phyloP scores from a whole-genome alignment of 2,329 filamentous ascomycete species.

The Leptosphaerulina australis region DNA sequence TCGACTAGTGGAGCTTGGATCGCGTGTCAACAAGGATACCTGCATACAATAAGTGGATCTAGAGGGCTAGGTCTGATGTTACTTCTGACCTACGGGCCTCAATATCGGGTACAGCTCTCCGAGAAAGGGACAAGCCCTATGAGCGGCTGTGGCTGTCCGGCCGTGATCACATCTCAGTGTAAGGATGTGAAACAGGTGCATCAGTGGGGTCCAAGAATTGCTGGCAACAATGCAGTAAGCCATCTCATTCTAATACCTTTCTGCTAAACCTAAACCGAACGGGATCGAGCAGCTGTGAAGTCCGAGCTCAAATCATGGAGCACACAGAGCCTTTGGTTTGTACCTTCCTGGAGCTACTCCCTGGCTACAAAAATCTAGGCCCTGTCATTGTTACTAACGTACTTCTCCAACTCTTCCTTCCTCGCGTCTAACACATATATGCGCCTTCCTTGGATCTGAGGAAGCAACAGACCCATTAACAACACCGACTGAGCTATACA shows the following conservation, averaged over 20 bases:
- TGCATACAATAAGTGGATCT: slow-evolving; percentile 30
- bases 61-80: slow-evolving; percentile 34
- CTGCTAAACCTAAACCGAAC: slow-evolving; percentile 26
- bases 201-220: slow-evolving; percentile 38
- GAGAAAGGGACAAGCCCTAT: slow-evolving; percentile 32
- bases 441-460: background rate
- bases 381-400: slow-evolving; percentile 18
- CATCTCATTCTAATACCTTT: slow-evolving; percentile 38
- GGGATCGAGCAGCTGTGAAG: slow-evolving; percentile 26
- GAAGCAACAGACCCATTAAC: background rate
- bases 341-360: slow-evolving; percentile 11
- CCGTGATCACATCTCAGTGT: slow-evolving; percentile 28
- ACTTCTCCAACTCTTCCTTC: slow-evolving; percentile 7
- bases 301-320: slow-evolving; percentile 33
- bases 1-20: slow-evolving; percentile 31
- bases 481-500: background rate
- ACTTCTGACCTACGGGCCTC: slow-evolving; percentile 33
- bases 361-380: slow-evolving; percentile 31
- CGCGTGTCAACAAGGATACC: slow-evolving; percentile 39
- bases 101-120: slow-evolving; percentile 40
- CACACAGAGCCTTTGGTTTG: slow-evolving; percentile 36
- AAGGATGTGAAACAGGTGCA: slow-evolving; percentile 35
- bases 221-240: slow-evolving; percentile 34
- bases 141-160: slow-evolving; percentile 32
- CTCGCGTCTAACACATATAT: slow-evolving; percentile 1